Evolutionary conservation across 2,329 filamentous ascomycete genomes (phyloP).

Genomic region (Rutstroemia sydowiana): DNA sequence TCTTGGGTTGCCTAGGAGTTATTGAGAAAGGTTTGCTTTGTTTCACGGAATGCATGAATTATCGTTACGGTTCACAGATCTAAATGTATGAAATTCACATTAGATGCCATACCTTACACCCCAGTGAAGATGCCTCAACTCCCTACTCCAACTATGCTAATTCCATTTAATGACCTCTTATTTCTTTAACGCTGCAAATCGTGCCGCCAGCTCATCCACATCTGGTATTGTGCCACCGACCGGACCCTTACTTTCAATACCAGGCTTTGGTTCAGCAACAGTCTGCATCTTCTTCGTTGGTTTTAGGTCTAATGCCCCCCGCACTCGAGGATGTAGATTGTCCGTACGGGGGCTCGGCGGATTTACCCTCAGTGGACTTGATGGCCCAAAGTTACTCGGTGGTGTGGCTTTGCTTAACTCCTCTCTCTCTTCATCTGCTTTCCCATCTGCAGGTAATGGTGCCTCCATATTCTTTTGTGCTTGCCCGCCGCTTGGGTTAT

Average conservation of each 20-base stretch:
- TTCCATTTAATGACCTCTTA: not conserved
- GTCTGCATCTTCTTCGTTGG: slow-evolving; percentile 47
- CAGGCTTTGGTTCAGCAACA: slow-evolving; percentile 34
- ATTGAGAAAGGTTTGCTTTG: slow-evolving; percentile 39
- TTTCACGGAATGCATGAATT: not conserved
- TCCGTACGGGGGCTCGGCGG: slow-evolving; percentile 85
- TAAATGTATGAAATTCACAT: not conserved
- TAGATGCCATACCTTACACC: not conserved
- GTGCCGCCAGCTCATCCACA: slow-evolving; percentile 76
- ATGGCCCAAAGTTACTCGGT: slow-evolving; percentile 50
- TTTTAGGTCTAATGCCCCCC: slow-evolving; percentile 57
- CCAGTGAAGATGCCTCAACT: not conserved
- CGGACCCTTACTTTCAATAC: slow-evolving; percentile 45
- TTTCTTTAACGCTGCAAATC: slow-evolving; percentile 81
- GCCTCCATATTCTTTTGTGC: slow-evolving; percentile 41
- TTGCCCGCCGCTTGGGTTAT: slow-evolving; percentile 38
- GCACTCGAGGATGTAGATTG: slow-evolving; percentile 80
- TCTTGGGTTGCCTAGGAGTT: slow-evolving; percentile 59
- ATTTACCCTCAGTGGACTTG: slow-evolving; percentile 76
- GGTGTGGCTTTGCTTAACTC: slow-evolving; percentile 62
- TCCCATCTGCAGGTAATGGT: slow-evolving; percentile 36
- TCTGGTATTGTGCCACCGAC: slow-evolving; percentile 65
- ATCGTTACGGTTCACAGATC: too few relatives aligned
- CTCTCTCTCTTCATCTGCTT: slow-evolving; percentile 46
- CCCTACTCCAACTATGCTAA: slow-evolving; percentile 6